Percentiles rank a stretch among this genome's conserved stretches.
phyloP scores from a whole-genome alignment of 495 filamentous ascomycete species.

The Talaromyces stipitatus region DNA sequence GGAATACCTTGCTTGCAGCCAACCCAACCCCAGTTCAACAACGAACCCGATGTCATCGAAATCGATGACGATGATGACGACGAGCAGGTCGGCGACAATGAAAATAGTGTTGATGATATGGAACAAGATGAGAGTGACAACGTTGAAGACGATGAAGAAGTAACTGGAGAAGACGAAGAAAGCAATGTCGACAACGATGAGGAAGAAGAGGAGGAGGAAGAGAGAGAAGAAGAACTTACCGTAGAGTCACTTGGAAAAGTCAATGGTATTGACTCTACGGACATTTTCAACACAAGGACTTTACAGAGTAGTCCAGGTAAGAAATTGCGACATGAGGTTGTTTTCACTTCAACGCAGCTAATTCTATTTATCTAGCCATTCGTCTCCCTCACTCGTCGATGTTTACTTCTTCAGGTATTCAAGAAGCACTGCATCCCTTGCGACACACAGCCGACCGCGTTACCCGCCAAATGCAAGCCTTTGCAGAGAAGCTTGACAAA shows the following conservation, averaged over 20 bases:
- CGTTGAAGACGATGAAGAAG: constrained; percentile 13
- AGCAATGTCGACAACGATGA: constrained; percentile 17
- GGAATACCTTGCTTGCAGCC: constrained; percentile 10
- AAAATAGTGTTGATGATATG: constrained; percentile 16
- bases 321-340: constrained; percentile 1
- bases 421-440: constrained; percentile 46
- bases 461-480: constrained; percentile 55
- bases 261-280: constrained; percentile 17
- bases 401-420: constrained; percentile 43
- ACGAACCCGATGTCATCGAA: constrained; percentile 31
- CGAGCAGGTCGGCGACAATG: constrained; percentile 11
- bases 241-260: constrained; percentile 6
- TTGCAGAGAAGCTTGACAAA: constrained; percentile 57
- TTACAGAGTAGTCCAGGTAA: constrained; percentile 12
- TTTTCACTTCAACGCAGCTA: constrained; percentile 7
- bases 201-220: constrained; percentile 15
- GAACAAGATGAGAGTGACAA: constrained; percentile 5
- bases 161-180: constrained; percentile 17
- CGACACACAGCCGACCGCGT: constrained; percentile 52
- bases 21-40: constrained; percentile 14
- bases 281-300: constrained; percentile 10
- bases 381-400: constrained; percentile 22
- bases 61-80: constrained; percentile 30
- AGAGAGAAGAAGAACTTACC: constrained; percentile 18
- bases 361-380: constrained; percentile 13